Base-by-base conservation (phyloP, 2,329 filamentous ascomycete species). In the Huntiella omanensis region DNA sequence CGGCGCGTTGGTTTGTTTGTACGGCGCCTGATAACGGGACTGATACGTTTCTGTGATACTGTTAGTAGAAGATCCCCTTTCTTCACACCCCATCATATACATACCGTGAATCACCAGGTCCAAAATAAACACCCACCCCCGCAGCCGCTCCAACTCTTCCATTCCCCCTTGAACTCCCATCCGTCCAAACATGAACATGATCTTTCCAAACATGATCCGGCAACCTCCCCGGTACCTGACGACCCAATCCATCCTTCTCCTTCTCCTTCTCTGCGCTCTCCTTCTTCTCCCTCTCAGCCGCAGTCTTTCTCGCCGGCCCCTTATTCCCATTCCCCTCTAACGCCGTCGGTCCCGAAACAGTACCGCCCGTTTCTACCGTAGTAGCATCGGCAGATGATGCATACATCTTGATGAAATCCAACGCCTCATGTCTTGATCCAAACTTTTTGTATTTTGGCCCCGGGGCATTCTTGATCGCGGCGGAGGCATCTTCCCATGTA, bases 1-100 rank as follows among this genome's bases (percentile, higher is more conserved):
- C 91, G n/a, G 88, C 91, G 3, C 91, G 82, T 60, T 96, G 85
- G 59, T 98, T 98, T 1, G 91, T 96, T 62, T 96, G 91, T 7
- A 70, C 68, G 12, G 70, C 66, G 43, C 85, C 85, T 44, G 69
- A 62, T 2, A 95, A 71, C 3, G 77, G 75, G 61, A 92, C 86
- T 10, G 83, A 83, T 17, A 93, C 59, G 57, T 78, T 79, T 52
- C 68, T 71, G 46, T 39, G 33, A 10, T 16, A 34, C 16, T 11
- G 4, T 11, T 32, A 3, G 45, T 41, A 35, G 42, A 19, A 5
- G 17, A 19, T 19, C 17, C 4, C 4, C 17, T 2, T 5, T 19
- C 17, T 19, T 19, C 17, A 19, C 5, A 19, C 17, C 17, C 17
- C 17, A 5, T 19, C 4, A 19, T 5, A 17, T 11, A 58, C 56